phyloP scores from a whole-genome alignment of 176 grass and related monocot species.

The Pharus latifolius region DNA sequence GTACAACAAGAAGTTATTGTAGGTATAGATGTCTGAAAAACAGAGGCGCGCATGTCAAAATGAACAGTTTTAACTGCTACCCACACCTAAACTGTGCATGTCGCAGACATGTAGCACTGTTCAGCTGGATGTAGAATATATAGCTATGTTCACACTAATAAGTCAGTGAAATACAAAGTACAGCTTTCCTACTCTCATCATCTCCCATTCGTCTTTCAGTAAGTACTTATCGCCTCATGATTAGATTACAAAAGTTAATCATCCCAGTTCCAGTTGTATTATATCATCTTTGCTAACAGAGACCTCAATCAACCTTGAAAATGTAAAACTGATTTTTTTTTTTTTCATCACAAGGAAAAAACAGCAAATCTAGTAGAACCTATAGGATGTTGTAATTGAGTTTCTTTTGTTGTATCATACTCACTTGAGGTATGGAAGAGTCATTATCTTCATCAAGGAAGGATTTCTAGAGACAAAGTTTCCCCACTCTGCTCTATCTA shows the following conservation, averaged over 20 bases:
- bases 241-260: not conserved
- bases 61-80: not conserved
- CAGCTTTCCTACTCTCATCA: no score
- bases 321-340: not conserved
- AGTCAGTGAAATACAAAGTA: no score
- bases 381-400: no score
- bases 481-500: slow-evolving; percentile 88
- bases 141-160: no score
- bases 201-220: no score
- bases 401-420: slow-evolving; percentile 13
- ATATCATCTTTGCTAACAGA: not conserved
- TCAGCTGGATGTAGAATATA: no score
- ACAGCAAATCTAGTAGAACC: no score
- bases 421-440: slow-evolving; percentile 92
- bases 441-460: slow-evolving; percentile 98
- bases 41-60: not conserved
- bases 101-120: no score
- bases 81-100: not conserved
- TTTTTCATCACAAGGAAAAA: not conserved
- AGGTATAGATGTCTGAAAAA: not conserved
- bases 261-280: not conserved
- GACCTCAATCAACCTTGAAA: not conserved
- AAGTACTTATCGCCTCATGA: not conserved
- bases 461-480: slow-evolving; percentile 84
- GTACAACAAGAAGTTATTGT: not conserved